These are phyloP conservation scores for Backusella circina DNA, from an alignment of 192 early-diverging fungal genomes.

Conservation along the genomic window DNA sequence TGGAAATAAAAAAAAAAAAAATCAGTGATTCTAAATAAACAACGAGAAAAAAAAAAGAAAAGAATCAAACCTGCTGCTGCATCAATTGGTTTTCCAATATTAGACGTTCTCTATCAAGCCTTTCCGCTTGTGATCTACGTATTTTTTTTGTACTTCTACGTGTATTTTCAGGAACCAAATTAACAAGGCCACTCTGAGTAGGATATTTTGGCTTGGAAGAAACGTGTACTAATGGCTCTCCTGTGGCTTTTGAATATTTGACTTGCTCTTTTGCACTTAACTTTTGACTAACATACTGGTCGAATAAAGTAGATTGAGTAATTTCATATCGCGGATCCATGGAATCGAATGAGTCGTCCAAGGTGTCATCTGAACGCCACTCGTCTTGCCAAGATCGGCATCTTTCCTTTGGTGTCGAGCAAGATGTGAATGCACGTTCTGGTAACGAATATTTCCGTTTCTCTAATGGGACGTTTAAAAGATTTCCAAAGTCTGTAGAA, in stretches of 20 bases:
- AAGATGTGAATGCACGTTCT: neutral
- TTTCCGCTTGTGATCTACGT: neutral
- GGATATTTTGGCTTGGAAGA: neutral
- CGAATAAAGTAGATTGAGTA: neutral
- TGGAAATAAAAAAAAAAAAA: neutral
- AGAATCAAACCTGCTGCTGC: neutral
- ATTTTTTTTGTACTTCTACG: neutral
- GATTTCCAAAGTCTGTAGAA: neutral
- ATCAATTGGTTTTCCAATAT: neutral
- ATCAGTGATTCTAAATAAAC: neutral
- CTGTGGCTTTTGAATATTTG: neutral
- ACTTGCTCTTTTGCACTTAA: neutral
- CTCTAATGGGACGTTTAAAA: neutral
- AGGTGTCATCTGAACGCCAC: neutral
- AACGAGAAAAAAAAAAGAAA: neutral
- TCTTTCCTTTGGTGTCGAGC: neutral
- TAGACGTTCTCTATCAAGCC: neutral
- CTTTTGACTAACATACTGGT: neutral
- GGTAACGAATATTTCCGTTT: neutral
- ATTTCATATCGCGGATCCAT: neutral
- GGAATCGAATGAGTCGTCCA: neutral
- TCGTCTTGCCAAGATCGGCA: neutral
- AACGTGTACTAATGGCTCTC: neutral
- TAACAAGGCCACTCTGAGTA: neutral
- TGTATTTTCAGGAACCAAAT: neutral